These are phyloP conservation scores for Globisporangium middletonii DNA, from an alignment of 352 stramenopile genomes.

Conservation along the genomic window DNA sequence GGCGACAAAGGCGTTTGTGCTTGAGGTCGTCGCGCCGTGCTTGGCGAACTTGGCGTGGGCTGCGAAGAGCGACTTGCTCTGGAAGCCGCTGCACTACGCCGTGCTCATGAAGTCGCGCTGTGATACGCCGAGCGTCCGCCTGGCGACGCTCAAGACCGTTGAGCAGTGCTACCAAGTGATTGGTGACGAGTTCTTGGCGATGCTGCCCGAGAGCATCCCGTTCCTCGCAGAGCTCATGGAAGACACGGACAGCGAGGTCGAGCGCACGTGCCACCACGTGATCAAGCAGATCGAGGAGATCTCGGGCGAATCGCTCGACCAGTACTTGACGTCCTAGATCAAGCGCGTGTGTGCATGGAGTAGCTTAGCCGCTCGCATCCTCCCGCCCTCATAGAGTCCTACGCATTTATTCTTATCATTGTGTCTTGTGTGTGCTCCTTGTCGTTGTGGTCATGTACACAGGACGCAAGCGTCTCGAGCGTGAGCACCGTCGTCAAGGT, in stretches of 20 bases:
- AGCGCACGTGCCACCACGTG: conserved; percentile 79
- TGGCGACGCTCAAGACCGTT: conserved; percentile 72
- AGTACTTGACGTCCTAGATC: conserved; percentile 71
- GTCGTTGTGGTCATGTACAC: too few relatives aligned
- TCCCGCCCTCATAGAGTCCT: too few relatives aligned
- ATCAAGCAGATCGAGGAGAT: conserved; percentile 90
- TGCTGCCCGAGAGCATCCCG: conserved; percentile 87
- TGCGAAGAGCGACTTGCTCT: conserved; percentile 83
- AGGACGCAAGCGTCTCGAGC: too few relatives aligned
- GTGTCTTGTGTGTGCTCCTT: too few relatives aligned
- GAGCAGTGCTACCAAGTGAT: conserved; percentile 85
- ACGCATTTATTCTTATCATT: too few relatives aligned
- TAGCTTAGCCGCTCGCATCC: neutral
- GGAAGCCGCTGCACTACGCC: conserved; percentile 86
- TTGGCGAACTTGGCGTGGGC: conserved; percentile 82
- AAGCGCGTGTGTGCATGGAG: neutral
- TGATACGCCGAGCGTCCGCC: conserved; percentile 52
- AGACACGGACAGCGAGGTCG: conserved; percentile 79
- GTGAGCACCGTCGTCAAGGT: too few relatives aligned
- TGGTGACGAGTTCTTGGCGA: conserved; percentile 84
- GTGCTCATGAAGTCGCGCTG: conserved; percentile 85
- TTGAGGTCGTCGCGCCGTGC: conserved; percentile 57
- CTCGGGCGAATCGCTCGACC: conserved; percentile 83
- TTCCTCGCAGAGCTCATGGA: conserved; percentile 88
- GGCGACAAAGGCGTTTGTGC: conserved; percentile 43